phyloP scores from a whole-genome alignment of 1,139 yeast species.

The Kluyveromyces sp. region DNA sequence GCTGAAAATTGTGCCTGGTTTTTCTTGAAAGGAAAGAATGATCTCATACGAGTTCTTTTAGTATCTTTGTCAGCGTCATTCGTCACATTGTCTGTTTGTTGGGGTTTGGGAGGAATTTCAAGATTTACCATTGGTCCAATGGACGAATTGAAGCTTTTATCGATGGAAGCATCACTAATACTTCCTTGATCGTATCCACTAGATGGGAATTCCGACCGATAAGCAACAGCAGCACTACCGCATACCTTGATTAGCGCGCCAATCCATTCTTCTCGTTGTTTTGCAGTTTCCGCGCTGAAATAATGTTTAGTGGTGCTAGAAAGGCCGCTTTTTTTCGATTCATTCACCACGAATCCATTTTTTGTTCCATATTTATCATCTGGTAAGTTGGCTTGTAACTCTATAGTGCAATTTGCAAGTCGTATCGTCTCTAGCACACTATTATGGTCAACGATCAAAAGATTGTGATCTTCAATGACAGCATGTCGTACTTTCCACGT shows the following conservation, averaged over 20 bases:
- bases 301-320: slow-evolving; percentile 56
- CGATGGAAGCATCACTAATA: slow-evolving; percentile 8
- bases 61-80: slow-evolving; percentile 34
- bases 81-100: slow-evolving; percentile 12
- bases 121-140: slow-evolving; percentile 14
- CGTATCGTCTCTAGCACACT: slow-evolving; percentile 49
- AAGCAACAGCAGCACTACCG: slow-evolving; percentile 1
- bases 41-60: slow-evolving; percentile 47
- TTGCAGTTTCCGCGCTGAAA: slow-evolving; percentile 76
- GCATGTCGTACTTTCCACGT: slow-evolving; percentile 73
- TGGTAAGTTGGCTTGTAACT: slow-evolving; percentile 54
- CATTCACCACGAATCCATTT: slow-evolving; percentile 71
- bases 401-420: slow-evolving; percentile 55
- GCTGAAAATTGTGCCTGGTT: slow-evolving; percentile 11
- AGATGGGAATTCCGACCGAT: slow-evolving; percentile 8
- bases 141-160: slow-evolving; percentile 5
- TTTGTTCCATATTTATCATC: slow-evolving; percentile 69
- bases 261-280: slow-evolving; percentile 77
- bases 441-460: slow-evolving; percentile 58
- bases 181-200: slow-evolving; percentile 10
- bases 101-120: slow-evolving; percentile 8
- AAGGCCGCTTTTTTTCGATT: slow-evolving; percentile 51
- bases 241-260: slow-evolving; percentile 47
- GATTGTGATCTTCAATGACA: slow-evolving; percentile 55
- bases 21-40: slow-evolving; percentile 53